A percentile compares a stretch with the other conserved stretches of the same genome.
Evolutionary conservation across 31 red algal species (phyloP).

Genomic region (Asparagopsis taxiformis): DNA sequence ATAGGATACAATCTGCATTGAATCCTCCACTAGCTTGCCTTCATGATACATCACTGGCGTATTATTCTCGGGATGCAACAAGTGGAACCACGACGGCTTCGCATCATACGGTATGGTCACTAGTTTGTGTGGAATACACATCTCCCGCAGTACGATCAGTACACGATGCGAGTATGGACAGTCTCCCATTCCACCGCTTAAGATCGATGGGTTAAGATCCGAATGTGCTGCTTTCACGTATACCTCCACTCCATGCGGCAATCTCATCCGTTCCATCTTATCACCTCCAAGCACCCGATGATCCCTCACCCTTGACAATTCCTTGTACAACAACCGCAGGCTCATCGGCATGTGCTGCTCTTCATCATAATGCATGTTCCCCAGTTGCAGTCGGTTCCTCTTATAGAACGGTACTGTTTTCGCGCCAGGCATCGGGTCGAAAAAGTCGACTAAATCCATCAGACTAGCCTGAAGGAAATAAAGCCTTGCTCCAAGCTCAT

Average conservation of each 20-base stretch:
- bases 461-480: conserved; percentile 49
- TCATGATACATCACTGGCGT: conserved; percentile 69
- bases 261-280: conserved; percentile 12
- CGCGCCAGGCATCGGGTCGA: conserved; percentile 48
- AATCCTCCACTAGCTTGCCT: conserved; percentile 60
- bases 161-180: conserved; percentile 66
- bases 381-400: conserved; percentile 48
- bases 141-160: conserved; percentile 47
- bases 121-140: conserved; percentile 42
- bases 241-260: conserved; percentile 40
- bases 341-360: conserved; percentile 40
- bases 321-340: conserved; percentile 39
- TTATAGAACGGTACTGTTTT: conserved; percentile 47
- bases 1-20: conserved; percentile 51
- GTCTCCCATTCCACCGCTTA: conserved; percentile 19
- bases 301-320: conserved; percentile 41
- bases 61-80: conserved; percentile 52
- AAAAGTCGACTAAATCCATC: conserved; percentile 60
- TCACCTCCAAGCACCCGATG: conserved; percentile 33
- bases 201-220: background rate
- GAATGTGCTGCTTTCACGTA: conserved; percentile 23
- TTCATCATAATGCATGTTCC: conserved; percentile 8
- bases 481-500: conserved; percentile 19
- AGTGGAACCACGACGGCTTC: conserved; percentile 72
- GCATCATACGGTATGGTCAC: conserved; percentile 15